Base-by-base conservation (phyloP, 169 alveolate species). In the Eimeria praecox region DNA sequence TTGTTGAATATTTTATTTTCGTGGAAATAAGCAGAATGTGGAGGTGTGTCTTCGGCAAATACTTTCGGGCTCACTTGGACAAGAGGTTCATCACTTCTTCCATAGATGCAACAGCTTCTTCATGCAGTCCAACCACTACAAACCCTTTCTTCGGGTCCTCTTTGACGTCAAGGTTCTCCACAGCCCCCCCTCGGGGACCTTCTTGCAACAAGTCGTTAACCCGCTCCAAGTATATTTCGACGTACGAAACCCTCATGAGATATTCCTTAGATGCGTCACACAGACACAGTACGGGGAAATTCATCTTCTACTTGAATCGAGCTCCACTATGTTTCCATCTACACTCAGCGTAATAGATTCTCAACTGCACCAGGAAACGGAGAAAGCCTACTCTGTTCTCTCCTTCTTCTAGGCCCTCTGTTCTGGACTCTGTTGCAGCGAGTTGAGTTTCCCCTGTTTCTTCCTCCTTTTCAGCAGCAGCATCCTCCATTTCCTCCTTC, bases 121-220 rank as follows among this genome's bases (percentile, higher is more conserved):
- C 98, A 82, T 96, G 96, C 90, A 98, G 96, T 27, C 98, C 99
- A 44, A 96, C 94, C 27, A 98, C 98, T 73, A 97, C 97, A 80
- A 97, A 97, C 20, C 99, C 99, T 83, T 97, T 98, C 87, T 97
- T 97, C 27, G 99, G 98, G 64, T 98, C 99, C 78, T 98, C 99
- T 95, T 97, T 97, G 85, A 98, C 98, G 69, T 97, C 98, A 89
- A 98, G 91, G 78, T 97, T 97, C 66, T 96, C 97, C 66, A 92
- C 90, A 38, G 96, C 97, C 38, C 97, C 97, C 27, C 98, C 98
- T 77, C 97, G 69, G 85, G 96, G 96, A n/a, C 97, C 97, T 35
- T 97, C 98, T 82, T 96, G 97, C 90, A 98, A 85, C 88, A 98
- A 91, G 95, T 98, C 99, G 87, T 97, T 98, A 20, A 98, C 99